Evolutionary conservation across 306 rosid genomes (phyloP).

Genomic region (Cucurbita moschata): DNA sequence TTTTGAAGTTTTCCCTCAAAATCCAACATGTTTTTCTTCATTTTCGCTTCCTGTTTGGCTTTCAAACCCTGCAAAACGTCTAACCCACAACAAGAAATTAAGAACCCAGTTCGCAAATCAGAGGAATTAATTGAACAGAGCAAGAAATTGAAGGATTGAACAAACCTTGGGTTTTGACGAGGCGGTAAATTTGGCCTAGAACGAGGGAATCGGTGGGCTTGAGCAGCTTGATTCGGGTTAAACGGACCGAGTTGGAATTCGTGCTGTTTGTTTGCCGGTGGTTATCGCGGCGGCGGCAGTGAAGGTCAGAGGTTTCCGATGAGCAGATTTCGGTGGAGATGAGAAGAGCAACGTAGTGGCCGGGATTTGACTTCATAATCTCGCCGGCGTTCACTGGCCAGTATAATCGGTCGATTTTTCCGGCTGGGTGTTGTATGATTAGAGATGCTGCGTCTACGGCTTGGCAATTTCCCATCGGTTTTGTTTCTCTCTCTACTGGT

Average conservation of each 20-base stretch:
- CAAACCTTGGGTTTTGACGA: slow-evolving; percentile 69
- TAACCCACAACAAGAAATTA: neutral
- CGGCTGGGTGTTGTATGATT: slow-evolving; percentile 69
- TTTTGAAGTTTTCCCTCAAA: neutral
- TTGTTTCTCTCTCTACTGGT: slow-evolving; percentile 32
- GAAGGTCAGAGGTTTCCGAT: slow-evolving; percentile 7
- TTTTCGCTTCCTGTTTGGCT: slow-evolving; percentile 6
- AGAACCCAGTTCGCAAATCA: neutral
- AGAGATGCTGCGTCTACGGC: slow-evolving; percentile 78
- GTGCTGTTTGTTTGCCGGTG: neutral
- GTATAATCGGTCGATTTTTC: slow-evolving; percentile 55
- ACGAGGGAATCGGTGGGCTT: slow-evolving; percentile 74
- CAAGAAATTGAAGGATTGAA: slow-evolving; percentile 1
- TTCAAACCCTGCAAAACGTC: slow-evolving; percentile 10
- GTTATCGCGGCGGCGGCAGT: neutral
- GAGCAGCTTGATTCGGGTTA: slow-evolving; percentile 87
- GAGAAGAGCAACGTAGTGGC: slow-evolving; percentile 87
- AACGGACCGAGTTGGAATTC: slow-evolving; percentile 32
- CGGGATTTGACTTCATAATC: slow-evolving; percentile 74
- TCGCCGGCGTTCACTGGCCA: slow-evolving; percentile 64
- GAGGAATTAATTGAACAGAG: neutral
- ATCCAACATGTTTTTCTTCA: neutral
- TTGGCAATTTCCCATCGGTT: slow-evolving; percentile 80
- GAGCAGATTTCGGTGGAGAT: slow-evolving; percentile 69
- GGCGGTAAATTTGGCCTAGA: slow-evolving; percentile 91